Evolutionary conservation across 2,329 filamentous ascomycete species (phyloP).

Genomic region (Pseudovirgaria hyperparasitica): DNA sequence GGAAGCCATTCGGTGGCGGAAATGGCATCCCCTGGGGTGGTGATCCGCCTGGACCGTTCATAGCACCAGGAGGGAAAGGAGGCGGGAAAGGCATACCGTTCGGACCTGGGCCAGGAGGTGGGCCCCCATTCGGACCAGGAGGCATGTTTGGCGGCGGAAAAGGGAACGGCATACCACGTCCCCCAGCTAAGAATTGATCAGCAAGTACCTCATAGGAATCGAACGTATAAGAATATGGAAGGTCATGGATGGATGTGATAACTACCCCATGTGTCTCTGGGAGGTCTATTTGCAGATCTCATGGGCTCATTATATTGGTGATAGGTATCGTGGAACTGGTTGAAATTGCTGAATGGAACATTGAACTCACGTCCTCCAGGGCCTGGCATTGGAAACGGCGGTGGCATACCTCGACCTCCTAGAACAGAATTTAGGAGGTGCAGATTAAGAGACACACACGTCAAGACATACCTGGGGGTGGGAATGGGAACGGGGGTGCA

Average conservation of each 20-base stretch:
- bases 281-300: conserved; percentile 1
- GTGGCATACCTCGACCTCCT: conserved; percentile 10
- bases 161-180: conserved; percentile 16
- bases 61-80: conserved; percentile 14
- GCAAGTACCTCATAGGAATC: background rate
- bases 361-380: conserved; percentile 24
- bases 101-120: conserved; percentile 11
- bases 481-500: conserved; percentile 41
- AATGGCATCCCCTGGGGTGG: conserved; percentile 6
- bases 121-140: conserved; percentile 5
- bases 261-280: background rate
- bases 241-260: conserved; percentile 13
- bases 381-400: conserved; percentile 24
- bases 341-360: background rate
- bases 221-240: conserved; percentile 1
- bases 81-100: conserved; percentile 28
- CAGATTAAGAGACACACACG: conserved; percentile 5
- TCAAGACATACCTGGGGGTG: conserved; percentile 11
- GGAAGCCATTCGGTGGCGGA: background rate
- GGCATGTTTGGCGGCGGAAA: conserved; percentile 21
- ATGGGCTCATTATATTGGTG: conserved; percentile 1
- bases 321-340: background rate
- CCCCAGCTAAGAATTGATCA: conserved; percentile 7
- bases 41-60: conserved; percentile 15
- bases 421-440: conserved; percentile 9